phyloP scores from a whole-genome alignment of 805 yeast genomes.

The Kodamaea restingae region DNA sequence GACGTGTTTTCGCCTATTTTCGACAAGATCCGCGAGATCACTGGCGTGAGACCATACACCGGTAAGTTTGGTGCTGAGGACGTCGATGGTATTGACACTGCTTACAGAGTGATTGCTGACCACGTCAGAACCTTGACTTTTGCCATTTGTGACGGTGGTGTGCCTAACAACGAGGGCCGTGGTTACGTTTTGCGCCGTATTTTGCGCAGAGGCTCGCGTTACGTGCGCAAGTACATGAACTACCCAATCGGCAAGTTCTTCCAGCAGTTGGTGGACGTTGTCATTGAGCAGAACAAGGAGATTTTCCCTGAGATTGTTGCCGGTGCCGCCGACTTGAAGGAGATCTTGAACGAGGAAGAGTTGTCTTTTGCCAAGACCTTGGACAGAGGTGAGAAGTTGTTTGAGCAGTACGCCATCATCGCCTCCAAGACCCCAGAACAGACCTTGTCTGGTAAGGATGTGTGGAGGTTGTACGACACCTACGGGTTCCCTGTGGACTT shows the following conservation, averaged over 20 bases:
- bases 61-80: slow-evolving; percentile 95
- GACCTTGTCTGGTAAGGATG: slow-evolving; percentile 86
- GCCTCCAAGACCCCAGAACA: slow-evolving; percentile 74
- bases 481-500: slow-evolving; percentile 99
- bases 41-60: slow-evolving; percentile 85
- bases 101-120: slow-evolving; percentile 96
- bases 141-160: slow-evolving; percentile 98
- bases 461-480: slow-evolving; percentile 97
- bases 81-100: slow-evolving; percentile 92
- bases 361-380: slow-evolving; percentile 90
- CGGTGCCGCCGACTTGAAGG: slow-evolving; percentile 71
- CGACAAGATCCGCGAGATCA: slow-evolving; percentile 79
- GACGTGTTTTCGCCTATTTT: slow-evolving; percentile 93
- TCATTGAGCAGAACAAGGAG: slow-evolving; percentile 80
- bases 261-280: slow-evolving; percentile 86
- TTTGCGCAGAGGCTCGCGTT: slow-evolving; percentile 95
- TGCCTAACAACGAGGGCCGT: slow-evolving; percentile 98
- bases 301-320: slow-evolving; percentile 88
- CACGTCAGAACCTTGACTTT: slow-evolving; percentile 96
- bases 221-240: slow-evolving; percentile 92
- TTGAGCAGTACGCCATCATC: slow-evolving; percentile 84
- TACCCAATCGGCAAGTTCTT: slow-evolving; percentile 94
- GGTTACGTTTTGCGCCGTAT: slow-evolving; percentile 97
- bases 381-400: slow-evolving; percentile 96
- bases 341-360: slow-evolving; percentile 94